Evolutionary conservation across 1,284 basidiomycete species (phyloP), one percentile per base, ranked within the genome.

Genomic region (Exobasidium rhododendri): DNA sequence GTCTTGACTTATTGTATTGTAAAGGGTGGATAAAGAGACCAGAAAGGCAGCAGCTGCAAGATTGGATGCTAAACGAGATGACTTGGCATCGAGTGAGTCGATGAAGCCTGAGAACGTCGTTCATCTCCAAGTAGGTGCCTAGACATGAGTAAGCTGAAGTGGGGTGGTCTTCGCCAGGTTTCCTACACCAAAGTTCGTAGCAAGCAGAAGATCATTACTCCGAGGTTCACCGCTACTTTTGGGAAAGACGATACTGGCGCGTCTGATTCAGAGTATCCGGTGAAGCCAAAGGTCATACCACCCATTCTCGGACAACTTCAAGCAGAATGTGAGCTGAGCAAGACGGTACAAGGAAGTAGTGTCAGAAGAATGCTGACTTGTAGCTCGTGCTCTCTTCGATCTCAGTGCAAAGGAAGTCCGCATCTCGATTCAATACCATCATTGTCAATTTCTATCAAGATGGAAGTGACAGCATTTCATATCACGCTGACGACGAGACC

Each of bases 401-500:
- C n/a, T n/a, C n/a, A n/a, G n/a, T 80, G 44, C 75, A 81, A 60
- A 51, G 70, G 56, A 69, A 73, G 26, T 80, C 80, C 0, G 67
- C 68, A 4, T 69, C 73, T 28, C 69, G 70, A 2, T 81, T 73
- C 75, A 81, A 74, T 52, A 63, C 68, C 29, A 53, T 73, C 24
- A 62, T 73, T 30, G 49, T 79, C 59, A 81, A 82, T 60, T 81
- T 77, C 62, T 82, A 82, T 43, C 69, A 80, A 28, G 71, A 76
- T 22, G 81, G 81, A 7, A 69, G 70, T 47, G 81, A 81, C 58
- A 29, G 22, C 28, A 61, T 61, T 51, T 79, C 77, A 2, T 82
- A 79, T 58, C 81, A 82, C 60, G 75, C 70, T 20, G 81, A 82
- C 65, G 80, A 80, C 50, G 81, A 81, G 62, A 68, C 73, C 24